Conservation (phyloP, 805 yeast species). For the Yarrowia phangngaensis region DNA sequence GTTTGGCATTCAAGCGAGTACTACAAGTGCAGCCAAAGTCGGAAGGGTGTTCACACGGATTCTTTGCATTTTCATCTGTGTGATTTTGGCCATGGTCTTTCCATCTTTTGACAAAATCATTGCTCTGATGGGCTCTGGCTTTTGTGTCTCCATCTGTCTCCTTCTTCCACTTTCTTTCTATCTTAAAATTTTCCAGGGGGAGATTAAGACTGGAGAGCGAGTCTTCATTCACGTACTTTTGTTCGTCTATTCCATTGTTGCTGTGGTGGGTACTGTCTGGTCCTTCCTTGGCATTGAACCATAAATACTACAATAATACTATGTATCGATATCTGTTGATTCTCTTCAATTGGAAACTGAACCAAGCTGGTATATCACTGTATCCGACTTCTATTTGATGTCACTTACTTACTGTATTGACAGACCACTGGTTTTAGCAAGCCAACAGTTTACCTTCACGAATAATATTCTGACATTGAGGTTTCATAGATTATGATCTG, state of each 20-base stretch:
- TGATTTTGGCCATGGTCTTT: conserved; percentile 56
- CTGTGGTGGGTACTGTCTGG: conserved; percentile 52
- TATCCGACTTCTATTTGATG: no score
- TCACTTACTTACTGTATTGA: no score
- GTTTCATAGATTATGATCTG: no score
- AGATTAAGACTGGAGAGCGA: conserved; percentile 44
- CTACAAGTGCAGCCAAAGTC: conserved; percentile 8
- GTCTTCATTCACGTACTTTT: conserved; percentile 46
- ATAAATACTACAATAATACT: background rate
- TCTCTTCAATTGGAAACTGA: background rate
- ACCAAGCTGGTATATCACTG: background rate
- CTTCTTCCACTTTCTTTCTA: conserved; percentile 75
- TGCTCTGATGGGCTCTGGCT: conserved; percentile 74
- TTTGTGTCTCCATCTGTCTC: conserved; percentile 75
- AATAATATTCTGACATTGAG: conserved; percentile 30
- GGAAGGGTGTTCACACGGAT: conserved; percentile 40
- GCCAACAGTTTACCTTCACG: background rate
- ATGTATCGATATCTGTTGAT: background rate
- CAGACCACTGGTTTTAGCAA: no score
- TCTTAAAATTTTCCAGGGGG: conserved; percentile 49
- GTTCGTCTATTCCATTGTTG: conserved; percentile 46
- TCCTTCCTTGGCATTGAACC: conserved; percentile 20
- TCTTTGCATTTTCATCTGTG: conserved; percentile 54
- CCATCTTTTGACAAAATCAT: conserved; percentile 80
- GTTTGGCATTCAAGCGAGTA: conserved; percentile 6